These are phyloP conservation scores for Ogataea methylovora DNA, from an alignment of 805 yeast species.

Conservation along the genomic window DNA sequence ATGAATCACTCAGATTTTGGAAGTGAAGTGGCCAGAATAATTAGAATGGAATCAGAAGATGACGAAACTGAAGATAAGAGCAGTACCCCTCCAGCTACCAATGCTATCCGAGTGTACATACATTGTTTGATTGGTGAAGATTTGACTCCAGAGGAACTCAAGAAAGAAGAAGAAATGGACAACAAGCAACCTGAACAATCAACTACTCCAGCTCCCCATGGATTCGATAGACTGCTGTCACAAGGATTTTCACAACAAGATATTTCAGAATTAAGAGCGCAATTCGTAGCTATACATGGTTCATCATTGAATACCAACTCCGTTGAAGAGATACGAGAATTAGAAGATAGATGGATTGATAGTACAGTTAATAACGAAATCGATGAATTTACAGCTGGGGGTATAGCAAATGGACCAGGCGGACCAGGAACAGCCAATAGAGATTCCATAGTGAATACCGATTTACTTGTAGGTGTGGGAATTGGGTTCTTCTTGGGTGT, in stretches of 20 bases:
- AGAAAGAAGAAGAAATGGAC: slow-evolving; percentile 53
- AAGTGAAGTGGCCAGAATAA: slow-evolving; percentile 34
- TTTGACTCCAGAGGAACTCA: slow-evolving; percentile 45
- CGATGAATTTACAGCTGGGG: slow-evolving; percentile 30
- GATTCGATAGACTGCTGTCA: slow-evolving; percentile 75
- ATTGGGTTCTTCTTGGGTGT: slow-evolving; percentile 76
- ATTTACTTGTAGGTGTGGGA: slow-evolving; percentile 59
- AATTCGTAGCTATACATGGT: slow-evolving; percentile 67
- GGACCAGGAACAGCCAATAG: slow-evolving; percentile 23
- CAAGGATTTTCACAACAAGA: slow-evolving; percentile 84
- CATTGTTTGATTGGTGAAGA: slow-evolving; percentile 77
- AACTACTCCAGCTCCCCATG: slow-evolving; percentile 64
- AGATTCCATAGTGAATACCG: slow-evolving; percentile 41
- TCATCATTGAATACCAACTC: slow-evolving; percentile 22
- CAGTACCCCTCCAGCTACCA: too few species aligned
- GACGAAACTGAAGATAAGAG: slow-evolving; percentile 11
- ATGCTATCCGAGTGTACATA: slow-evolving; percentile 41
- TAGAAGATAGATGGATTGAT: slow-evolving; percentile 88
- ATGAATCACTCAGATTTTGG: slow-evolving; percentile 48
- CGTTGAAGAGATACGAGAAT: slow-evolving; percentile 47
- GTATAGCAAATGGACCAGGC: background rate
- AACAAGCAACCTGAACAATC: slow-evolving; percentile 38
- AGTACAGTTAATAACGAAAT: slow-evolving; percentile 54
- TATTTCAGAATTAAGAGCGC: slow-evolving; percentile 61
- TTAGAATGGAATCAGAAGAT: slow-evolving; percentile 12